These are phyloP conservation scores for Wickerhamomyces hampshirensis DNA, from an alignment of 805 yeast genomes.

Conservation along the genomic window DNA sequence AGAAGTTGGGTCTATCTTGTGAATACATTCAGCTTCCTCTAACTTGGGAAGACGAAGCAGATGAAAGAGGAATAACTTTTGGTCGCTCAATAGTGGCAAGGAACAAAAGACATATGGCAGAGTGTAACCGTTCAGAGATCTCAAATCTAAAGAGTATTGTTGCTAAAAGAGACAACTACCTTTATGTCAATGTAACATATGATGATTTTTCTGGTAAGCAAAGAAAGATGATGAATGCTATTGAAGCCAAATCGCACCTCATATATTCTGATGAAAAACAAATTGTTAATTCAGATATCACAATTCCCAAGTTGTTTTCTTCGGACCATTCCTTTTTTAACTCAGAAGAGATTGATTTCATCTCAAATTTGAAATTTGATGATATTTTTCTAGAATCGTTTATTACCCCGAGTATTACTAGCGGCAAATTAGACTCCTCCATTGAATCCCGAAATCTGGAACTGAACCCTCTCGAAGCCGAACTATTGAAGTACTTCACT, in stretches of 20 bases:
- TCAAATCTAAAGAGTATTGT: conserved; percentile 7
- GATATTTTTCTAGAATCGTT: conserved; percentile 20
- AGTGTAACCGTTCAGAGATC: neutral
- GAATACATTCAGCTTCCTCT: conserved; percentile 18
- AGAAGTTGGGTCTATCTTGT: conserved; percentile 21
- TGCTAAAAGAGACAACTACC: conserved; percentile 9
- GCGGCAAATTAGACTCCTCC: conserved; percentile 13
- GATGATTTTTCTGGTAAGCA: conserved; percentile 1
- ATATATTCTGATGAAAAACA: conserved; percentile 7
- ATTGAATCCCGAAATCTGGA: conserved; percentile 12
- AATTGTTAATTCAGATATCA: conserved; percentile 11
- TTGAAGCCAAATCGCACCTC: too few species aligned
- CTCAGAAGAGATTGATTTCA: conserved; percentile 17
- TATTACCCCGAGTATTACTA: conserved; percentile 15
- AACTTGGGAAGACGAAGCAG: conserved; percentile 36
- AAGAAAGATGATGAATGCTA: conserved; percentile 7
- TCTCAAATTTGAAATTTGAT: conserved; percentile 12
- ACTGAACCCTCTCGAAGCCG: conserved; percentile 12
- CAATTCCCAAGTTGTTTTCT: too few species aligned
- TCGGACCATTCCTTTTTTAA: conserved; percentile 2
- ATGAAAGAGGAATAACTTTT: conserved; percentile 30
- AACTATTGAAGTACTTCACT: conserved; percentile 30
- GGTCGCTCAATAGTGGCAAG: conserved; percentile 31
- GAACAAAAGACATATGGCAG: conserved; percentile 5
- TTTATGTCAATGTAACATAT: conserved; percentile 7